Percentiles rank a stretch among this genome's conserved stretches.
Evolutionary conservation across 169 alveolate species (phyloP).

Genomic region (Plasmodium gonderi): DNA sequence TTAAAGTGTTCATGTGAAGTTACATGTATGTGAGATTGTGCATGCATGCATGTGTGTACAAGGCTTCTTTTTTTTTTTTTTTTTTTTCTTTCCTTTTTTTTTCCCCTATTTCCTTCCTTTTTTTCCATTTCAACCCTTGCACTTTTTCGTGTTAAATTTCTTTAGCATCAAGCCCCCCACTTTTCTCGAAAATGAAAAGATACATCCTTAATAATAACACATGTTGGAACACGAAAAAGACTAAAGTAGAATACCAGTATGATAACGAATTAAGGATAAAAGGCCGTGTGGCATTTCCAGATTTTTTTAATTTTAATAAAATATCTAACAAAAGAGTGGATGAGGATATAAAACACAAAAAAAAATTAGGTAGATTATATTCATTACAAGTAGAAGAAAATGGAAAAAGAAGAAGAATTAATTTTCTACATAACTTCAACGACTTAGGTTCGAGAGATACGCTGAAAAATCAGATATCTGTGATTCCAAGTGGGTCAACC

Average conservation of each 20-base stretch:
- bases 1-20: neutral
- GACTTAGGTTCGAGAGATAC: neutral
- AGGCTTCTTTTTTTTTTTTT: neutral
- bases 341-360: neutral
- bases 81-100: neutral
- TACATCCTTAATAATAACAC: constrained; percentile 18
- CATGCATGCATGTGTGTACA: neutral
- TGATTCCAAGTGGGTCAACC: neutral
- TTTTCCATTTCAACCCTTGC: neutral
- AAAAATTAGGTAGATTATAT: constrained; percentile 18
- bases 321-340: neutral
- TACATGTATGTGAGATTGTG: constrained; percentile 1
- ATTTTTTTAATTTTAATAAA: constrained; percentile 9
- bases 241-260: constrained; percentile 42
- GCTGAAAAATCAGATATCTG: neutral
- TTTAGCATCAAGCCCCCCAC: neutral
- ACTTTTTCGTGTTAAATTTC: neutral
- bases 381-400: constrained; percentile 41
- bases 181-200: constrained; percentile 55
- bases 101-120: neutral
- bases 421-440: constrained; percentile 13
- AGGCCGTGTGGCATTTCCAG: constrained; percentile 1
- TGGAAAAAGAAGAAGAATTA: constrained; percentile 50
- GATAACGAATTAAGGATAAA: constrained; percentile 25
- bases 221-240: constrained; percentile 23